phyloP scores from a whole-genome alignment of 2,329 filamentous ascomycete species.

The Neurospora sp. region DNA sequence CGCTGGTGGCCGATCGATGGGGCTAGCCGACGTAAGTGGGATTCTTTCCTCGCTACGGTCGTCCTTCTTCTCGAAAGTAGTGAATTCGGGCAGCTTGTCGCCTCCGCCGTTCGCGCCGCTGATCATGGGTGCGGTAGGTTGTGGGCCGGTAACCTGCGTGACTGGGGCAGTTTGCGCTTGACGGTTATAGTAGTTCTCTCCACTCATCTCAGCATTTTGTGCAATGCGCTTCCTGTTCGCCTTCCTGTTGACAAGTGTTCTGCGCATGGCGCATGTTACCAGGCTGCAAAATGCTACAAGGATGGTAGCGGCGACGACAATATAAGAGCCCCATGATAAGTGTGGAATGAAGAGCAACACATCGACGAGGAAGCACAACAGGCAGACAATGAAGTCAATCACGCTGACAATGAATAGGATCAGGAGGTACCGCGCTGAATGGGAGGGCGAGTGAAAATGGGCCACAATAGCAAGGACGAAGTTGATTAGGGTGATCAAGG shows the following conservation, averaged over 20 bases:
- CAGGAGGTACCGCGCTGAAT: slow-evolving; percentile 82
- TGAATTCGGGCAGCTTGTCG: slow-evolving; percentile 44
- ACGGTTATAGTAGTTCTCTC: slow-evolving; percentile 78
- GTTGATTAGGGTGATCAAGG: slow-evolving; percentile 75
- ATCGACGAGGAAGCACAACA: slow-evolving; percentile 86
- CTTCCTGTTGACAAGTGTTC: slow-evolving; percentile 83
- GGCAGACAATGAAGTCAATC: slow-evolving; percentile 70
- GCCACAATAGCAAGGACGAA: slow-evolving; percentile 68
- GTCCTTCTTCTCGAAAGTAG: slow-evolving; percentile 57
- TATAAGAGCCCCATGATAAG: slow-evolving; percentile 86
- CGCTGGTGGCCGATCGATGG: slow-evolving; percentile 46
- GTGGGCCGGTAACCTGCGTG: slow-evolving; percentile 31
- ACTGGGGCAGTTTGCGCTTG: slow-evolving; percentile 41
- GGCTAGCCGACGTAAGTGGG: slow-evolving; percentile 57
- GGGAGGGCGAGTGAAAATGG: slow-evolving; percentile 78
- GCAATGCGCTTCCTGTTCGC: slow-evolving; percentile 86
- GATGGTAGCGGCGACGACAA: slow-evolving; percentile 82
- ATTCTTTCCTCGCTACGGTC: slow-evolving; percentile 57
- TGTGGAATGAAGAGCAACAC: slow-evolving; percentile 92
- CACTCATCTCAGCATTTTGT: slow-evolving; percentile 95
- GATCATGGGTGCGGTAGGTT: slow-evolving; percentile 49
- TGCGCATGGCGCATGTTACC: slow-evolving; percentile 88
- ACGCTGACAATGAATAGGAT: slow-evolving; percentile 78
- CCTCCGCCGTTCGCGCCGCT: slow-evolving; percentile 42
- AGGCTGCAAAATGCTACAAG: slow-evolving; percentile 72